Evolutionary conservation across 805 yeast species (phyloP), one percentile per base, ranked within the genome.

Genomic region (Starmerella etchellsii): DNA sequence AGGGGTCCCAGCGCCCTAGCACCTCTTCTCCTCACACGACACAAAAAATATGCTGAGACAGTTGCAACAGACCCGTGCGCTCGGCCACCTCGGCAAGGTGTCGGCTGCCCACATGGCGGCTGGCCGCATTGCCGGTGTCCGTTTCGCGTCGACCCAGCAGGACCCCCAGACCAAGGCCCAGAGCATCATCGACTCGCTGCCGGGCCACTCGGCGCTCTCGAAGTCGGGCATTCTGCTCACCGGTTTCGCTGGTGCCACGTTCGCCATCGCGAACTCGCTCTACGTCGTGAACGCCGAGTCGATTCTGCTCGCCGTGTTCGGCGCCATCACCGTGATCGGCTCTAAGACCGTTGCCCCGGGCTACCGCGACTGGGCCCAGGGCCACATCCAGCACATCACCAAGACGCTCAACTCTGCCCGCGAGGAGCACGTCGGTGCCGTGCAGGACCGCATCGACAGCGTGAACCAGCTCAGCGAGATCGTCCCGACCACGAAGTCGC

Each of bases 221-320:
- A 91, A 91, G 76, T 84, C 96, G 48, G 95, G 96, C 60, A 73
- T 87, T 59, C 70, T 91, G 58, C 95, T 95, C 57, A 87, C 98
- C 40, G 74, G 88, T 47, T 76, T 95, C 47, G 96, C 96, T 48
- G 97, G 94, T 43, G 78, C 94, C 46, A 64, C 88, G 54, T 91
- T 85, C 68, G 95, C 95, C 52, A 78, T 91, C 61, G 81, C 95
- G 57, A 84, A 83, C 67, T 94, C 84, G 66, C 72, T 91, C 54
- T 79, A 87, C 67, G 82, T 91, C 54, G 71, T 91, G 59, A 93
- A 88, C 66, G 96, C 85, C 61, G 98, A 91, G 73, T 73, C 95
- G 58, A 74, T 84, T 54, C 70, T 91, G 63, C 72, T 85, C 41
- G 74, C 72, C 48, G 78, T 93, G 47, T 91, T 91, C 65, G 63